Evolutionary conservation across 345 rosid genomes (phyloP).

Genomic region (Nasturtium officinale): DNA sequence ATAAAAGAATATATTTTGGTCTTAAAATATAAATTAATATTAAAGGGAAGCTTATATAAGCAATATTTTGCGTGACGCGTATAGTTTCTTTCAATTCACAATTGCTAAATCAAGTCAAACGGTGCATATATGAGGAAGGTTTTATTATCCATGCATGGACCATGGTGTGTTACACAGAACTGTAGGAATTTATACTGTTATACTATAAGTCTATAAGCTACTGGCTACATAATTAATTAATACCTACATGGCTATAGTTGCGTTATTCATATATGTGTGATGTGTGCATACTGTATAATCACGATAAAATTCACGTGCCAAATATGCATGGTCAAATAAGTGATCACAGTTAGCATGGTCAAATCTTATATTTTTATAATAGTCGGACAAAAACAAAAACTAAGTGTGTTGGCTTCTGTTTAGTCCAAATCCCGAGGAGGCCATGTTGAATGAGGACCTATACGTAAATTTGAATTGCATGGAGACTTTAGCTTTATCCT

Average conservation of each 20-base stretch:
- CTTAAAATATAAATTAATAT: background rate
- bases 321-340: background rate
- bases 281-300: constrained; percentile 17
- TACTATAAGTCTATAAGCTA: too few relatives aligned
- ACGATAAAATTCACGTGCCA: background rate
- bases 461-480: constrained; percentile 23
- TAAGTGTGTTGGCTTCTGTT: constrained; percentile 25
- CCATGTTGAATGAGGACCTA: constrained; percentile 14
- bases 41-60: background rate
- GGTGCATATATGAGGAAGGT: constrained; percentile 23
- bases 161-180: too few relatives aligned
- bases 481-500: constrained; percentile 19
- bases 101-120: constrained; percentile 32
- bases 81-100: constrained; percentile 20
- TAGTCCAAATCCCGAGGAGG: constrained; percentile 6
- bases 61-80: constrained; percentile 13
- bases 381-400: constrained; percentile 18
- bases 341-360: constrained; percentile 27
- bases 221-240: constrained; percentile 5
- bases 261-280: background rate
- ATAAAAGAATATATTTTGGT: background rate
- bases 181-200: background rate
- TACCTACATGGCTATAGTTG: background rate
- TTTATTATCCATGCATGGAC: background rate
- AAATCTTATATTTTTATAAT: background rate